Conservation (phyloP, 2,329 filamentous ascomycete genomes). For the Colletotrichum sp. region DNA sequence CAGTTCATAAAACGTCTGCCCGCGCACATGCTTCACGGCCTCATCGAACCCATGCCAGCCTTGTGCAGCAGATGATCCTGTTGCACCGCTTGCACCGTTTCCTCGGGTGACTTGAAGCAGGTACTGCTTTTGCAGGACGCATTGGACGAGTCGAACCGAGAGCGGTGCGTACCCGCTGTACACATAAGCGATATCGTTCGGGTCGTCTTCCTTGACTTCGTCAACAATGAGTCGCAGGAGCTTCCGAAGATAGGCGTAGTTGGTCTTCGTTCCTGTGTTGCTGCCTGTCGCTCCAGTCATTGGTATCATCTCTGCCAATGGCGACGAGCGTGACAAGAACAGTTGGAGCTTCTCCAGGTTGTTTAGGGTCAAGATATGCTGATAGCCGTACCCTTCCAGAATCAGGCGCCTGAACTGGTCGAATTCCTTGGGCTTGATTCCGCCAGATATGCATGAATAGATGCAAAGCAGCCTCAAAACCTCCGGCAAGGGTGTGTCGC, state of each 20-base stretch:
- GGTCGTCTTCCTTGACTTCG: slow-evolving; percentile 93
- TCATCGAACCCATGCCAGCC: slow-evolving; percentile 97
- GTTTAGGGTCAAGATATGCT: slow-evolving; percentile 89
- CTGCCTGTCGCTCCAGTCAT: slow-evolving; percentile 66
- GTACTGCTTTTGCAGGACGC: slow-evolving; percentile 88
- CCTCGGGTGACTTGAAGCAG: slow-evolving; percentile 74
- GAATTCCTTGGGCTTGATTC: slow-evolving; percentile 85
- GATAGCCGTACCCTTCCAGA: slow-evolving; percentile 91
- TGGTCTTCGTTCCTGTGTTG: slow-evolving; percentile 77
- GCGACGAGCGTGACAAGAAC: slow-evolving; percentile 77
- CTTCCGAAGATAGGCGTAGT: slow-evolving; percentile 88
- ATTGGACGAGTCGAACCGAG: slow-evolving; percentile 89
- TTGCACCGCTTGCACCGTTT: slow-evolving; percentile 52
- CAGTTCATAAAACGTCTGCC: slow-evolving; percentile 87
- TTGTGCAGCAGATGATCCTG: slow-evolving; percentile 55
- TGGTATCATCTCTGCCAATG: slow-evolving; percentile 81
- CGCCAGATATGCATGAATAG: slow-evolving; percentile 88
- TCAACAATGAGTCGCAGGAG: slow-evolving; percentile 89
- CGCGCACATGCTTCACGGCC: slow-evolving; percentile 83
- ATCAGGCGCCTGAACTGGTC: slow-evolving; percentile 89
- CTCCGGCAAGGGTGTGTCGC: slow-evolving; percentile 79
- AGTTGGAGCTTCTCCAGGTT: slow-evolving; percentile 89
- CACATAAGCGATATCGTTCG: slow-evolving; percentile 95
- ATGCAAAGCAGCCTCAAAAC: slow-evolving; percentile 87
- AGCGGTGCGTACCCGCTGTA: slow-evolving; percentile 97